Evolutionary conservation across 768 basidiomycete genomes (phyloP).

Genomic region (Exidia glandulosa): DNA sequence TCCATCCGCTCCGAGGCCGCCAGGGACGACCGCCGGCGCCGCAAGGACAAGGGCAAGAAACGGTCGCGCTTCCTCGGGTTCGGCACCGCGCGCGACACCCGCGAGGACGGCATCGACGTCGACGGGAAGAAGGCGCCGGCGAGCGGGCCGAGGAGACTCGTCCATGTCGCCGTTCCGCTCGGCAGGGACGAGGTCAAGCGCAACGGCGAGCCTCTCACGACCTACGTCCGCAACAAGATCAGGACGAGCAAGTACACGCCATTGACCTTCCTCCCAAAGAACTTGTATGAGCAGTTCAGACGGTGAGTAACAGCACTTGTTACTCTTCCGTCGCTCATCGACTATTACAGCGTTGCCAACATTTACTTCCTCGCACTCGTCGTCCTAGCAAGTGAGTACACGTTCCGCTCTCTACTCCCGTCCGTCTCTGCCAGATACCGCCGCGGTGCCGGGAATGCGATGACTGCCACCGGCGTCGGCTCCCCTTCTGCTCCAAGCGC

Average conservation of each 20-base stretch:
- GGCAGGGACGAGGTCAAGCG: conserved; percentile 53
- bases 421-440: too few relatives aligned
- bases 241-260: conserved; percentile 89
- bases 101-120: conserved; percentile 12
- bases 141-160: conserved; percentile 49
- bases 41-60: conserved; percentile 28
- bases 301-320: conserved; percentile 31
- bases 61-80: conserved; percentile 14
- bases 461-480: too few relatives aligned
- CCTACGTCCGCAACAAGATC: conserved; percentile 90
- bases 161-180: conserved; percentile 71
- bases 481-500: too few relatives aligned
- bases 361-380: conserved; percentile 84
- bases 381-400: conserved; percentile 33
- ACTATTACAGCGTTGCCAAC: conserved; percentile 63
- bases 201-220: conserved; percentile 62
- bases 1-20: conserved; percentile 67
- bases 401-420: too few relatives aligned
- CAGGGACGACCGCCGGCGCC: conserved; percentile 44
- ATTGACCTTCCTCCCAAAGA: conserved; percentile 86
- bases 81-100: conserved; percentile 7
- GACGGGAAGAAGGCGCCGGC: conserved; percentile 22
- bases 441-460: too few relatives aligned
- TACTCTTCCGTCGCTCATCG: conserved; percentile 3
- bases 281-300: conserved; percentile 89